Base-by-base conservation (phyloP, 768 basidiomycete genomes). In the Lentinula edodes region DNA sequence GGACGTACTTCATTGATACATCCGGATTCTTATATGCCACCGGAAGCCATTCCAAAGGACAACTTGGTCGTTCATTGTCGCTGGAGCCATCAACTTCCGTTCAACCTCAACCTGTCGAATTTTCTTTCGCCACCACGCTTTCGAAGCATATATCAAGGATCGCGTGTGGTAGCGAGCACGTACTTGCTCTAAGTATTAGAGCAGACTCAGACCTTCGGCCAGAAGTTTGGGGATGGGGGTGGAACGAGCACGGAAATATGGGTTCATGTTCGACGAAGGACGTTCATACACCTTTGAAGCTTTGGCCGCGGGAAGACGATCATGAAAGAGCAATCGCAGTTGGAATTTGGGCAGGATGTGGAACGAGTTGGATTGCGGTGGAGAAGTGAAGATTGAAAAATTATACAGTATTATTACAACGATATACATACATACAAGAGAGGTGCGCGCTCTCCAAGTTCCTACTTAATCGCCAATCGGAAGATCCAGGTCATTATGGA, bases 191-290 rank as follows among this genome's bases (percentile, higher is more conserved):
- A 28, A 28, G 38, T 39, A 9, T 13, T 6, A 59, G 76, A 63
- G 45, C 56, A 46, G n/a, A 48, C 60, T 28, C 36, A 42, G 15
- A 35, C 41, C 16, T 62, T 18, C 54, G 16, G 7, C 63, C 66
- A 1, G 80, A 83, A 64, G 81, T 95, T 0, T 91, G 86, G 84
- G 91, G 85, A 0, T 97, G 95, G 92, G 96, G 96, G 0, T 98
- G 96, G 95, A 98, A 98, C 71, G 96, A 98, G 72, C 96, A 98
- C 70, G 96, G 96, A 6, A 98, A 97, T 72, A 77, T 98, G 32
- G 94, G 91, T 0, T 68, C 84, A 23, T 88, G 86, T 0, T 76
- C 79, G 39, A 83, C 83, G 4, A 74, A 78, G 3, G 87, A 94
- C 66, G 72, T 83, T 8, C 63, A 67, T 6, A 32, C 68, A 15